These are phyloP conservation scores for Epichloe glyceriae DNA, from an alignment of 2,329 filamentous ascomycete genomes.

Conservation along the genomic window DNA sequence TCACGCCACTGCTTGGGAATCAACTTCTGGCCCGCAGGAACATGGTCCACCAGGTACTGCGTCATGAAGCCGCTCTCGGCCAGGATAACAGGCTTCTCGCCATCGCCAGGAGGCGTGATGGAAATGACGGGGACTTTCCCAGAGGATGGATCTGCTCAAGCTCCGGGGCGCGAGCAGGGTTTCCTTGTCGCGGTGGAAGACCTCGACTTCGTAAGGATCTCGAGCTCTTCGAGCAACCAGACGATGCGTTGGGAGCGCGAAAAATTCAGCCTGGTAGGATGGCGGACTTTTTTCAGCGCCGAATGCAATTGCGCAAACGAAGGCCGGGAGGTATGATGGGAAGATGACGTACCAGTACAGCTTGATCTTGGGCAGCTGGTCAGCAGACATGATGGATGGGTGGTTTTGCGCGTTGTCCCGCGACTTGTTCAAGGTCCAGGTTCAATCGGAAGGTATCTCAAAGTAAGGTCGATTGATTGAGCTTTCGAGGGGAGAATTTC, in stretches of 20 bases:
- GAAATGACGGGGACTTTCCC: slow-evolving; percentile 71
- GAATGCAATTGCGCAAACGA: background rate
- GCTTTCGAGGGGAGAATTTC: background rate
- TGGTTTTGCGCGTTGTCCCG: background rate
- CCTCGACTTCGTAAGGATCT: slow-evolving; percentile 66
- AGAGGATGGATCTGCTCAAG: slow-evolving; percentile 70
- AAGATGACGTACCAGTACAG: slow-evolving; percentile 44
- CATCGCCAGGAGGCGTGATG: slow-evolving; percentile 33
- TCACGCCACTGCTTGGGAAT: slow-evolving; percentile 42
- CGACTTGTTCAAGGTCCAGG: background rate
- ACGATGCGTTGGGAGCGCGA: slow-evolving; percentile 74
- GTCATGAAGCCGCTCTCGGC: slow-evolving; percentile 73
- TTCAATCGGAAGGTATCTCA: background rate
- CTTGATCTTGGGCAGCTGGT: slow-evolving; percentile 37
- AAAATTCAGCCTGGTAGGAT: slow-evolving; percentile 56
- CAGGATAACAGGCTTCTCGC: slow-evolving; percentile 43
- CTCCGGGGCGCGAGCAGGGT: slow-evolving; percentile 61
- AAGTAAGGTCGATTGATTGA: background rate
- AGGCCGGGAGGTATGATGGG: background rate
- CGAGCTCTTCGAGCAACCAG: slow-evolving; percentile 76
- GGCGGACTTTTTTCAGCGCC: too few relatives aligned
- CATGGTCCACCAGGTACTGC: slow-evolving; percentile 68
- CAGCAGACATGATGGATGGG: background rate
- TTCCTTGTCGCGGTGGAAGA: slow-evolving; percentile 54
- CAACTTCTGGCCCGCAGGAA: slow-evolving; percentile 30